Conservation (phyloP, 2,329 filamentous ascomycete species). For the Exophiala calicioides region DNA sequence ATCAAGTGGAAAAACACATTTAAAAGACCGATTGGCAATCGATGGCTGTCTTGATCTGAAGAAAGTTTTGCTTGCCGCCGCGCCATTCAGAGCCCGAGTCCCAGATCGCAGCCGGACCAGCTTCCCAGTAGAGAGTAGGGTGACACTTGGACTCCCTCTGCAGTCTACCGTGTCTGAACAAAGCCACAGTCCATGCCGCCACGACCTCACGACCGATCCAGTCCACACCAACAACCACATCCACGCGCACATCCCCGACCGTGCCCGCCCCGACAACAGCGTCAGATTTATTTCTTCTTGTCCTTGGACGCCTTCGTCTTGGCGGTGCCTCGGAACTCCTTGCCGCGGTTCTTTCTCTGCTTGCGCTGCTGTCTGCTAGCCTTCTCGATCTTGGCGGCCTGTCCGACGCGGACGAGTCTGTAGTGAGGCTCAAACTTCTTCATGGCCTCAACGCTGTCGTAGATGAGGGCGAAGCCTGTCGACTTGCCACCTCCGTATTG, state of each 20-base stretch:
- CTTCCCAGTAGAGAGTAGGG: too few relatives aligned
- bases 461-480: conserved; percentile 97
- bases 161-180: conserved; percentile 3
- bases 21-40: neutral
- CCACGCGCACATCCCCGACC: conserved; percentile 22
- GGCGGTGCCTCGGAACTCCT: conserved; percentile 96
- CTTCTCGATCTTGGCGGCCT: conserved; percentile 94
- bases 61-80: too few relatives aligned
- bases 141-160: too few relatives aligned
- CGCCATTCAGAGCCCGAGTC: too few relatives aligned
- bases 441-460: conserved; percentile 96
- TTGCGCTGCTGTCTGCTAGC: conserved; percentile 99
- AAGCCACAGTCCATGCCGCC: neutral
- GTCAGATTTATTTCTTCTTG: conserved; percentile 65
- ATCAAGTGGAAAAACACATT: too few relatives aligned
- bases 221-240: conserved; percentile 15
- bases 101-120: too few relatives aligned
- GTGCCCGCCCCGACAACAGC: conserved; percentile 20
- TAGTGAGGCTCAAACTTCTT: conserved; percentile 99
- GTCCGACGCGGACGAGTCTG: conserved; percentile 90
- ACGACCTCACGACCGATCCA: neutral
- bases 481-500: conserved; percentile 99
- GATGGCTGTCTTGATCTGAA: too few relatives aligned
- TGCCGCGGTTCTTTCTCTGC: conserved; percentile 99
- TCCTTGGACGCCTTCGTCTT: conserved; percentile 99